These are phyloP conservation scores for Didymella exigua DNA, from an alignment of 2,329 filamentous ascomycete species.

Conservation along the genomic window DNA sequence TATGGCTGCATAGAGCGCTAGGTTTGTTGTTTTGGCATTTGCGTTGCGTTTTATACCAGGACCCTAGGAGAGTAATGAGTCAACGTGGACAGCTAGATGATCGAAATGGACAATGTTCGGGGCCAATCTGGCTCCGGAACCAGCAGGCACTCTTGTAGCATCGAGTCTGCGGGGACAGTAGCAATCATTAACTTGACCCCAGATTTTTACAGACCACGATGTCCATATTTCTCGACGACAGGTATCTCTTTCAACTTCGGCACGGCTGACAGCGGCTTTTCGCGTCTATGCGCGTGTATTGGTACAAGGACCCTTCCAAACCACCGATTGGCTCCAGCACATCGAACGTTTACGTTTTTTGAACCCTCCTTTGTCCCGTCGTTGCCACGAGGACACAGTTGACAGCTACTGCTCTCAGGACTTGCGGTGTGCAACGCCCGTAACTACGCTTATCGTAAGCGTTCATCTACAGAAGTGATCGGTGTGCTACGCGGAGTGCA, in stretches of 20 bases:
- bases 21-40: slow-evolving; percentile 13
- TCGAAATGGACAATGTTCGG: slow-evolving; percentile 6
- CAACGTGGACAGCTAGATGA: slow-evolving; percentile 3
- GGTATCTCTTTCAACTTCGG: not conserved
- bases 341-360: slow-evolving; percentile 29
- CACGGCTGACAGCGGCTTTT: slow-evolving; percentile 16
- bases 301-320: slow-evolving; percentile 9
- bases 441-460: slow-evolving; percentile 1
- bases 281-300: slow-evolving; percentile 14
- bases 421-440: not conserved
- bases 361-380: slow-evolving; percentile 8
- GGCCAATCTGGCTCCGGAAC: no score
- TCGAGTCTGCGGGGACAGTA: not conserved
- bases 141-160: not conserved
- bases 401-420: not conserved
- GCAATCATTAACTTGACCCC: not conserved
- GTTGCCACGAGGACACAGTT: not conserved
- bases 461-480: not conserved
- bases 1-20: slow-evolving; percentile 27
- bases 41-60: slow-evolving; percentile 22
- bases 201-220: not conserved
- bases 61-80: slow-evolving; percentile 5
- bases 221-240: not conserved
- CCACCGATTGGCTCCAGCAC: slow-evolving; percentile 26
- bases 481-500: slow-evolving; percentile 17